Conservation (phyloP, 2,329 filamentous ascomycete species). For the Nigrograna mackinnonii region DNA sequence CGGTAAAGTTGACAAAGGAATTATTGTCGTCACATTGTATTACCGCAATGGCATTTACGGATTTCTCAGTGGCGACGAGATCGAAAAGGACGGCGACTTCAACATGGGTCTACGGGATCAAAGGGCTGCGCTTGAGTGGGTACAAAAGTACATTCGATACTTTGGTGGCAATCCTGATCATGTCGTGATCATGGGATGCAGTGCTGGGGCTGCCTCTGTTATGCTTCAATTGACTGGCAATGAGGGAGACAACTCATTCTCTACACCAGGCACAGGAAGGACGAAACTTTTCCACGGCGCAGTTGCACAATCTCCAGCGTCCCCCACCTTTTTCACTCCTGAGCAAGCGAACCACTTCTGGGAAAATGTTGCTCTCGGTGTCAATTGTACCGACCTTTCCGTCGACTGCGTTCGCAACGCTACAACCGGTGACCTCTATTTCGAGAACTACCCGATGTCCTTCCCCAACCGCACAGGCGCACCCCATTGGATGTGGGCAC, state of each 20-base stretch:
- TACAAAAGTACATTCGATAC: constrained; percentile 46
- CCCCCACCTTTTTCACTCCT: constrained; percentile 35
- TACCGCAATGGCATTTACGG: constrained; percentile 47
- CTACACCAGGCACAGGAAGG: constrained; percentile 28
- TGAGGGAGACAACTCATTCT: constrained; percentile 28
- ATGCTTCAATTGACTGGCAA: constrained; percentile 34
- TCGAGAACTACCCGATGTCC: constrained; percentile 36
- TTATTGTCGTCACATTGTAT: constrained; percentile 36
- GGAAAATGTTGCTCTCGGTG: constrained; percentile 29
- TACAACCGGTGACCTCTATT: constrained; percentile 31
- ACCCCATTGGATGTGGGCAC: constrained; percentile 40
- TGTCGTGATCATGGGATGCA: constrained; percentile 49
- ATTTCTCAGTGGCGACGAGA: constrained; percentile 47
- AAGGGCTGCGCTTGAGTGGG: constrained; percentile 44
- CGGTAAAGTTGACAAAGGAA: constrained; percentile 28
- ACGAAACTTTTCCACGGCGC: constrained; percentile 35
- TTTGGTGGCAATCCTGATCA: constrained; percentile 52
- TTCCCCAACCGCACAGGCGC: constrained; percentile 34
- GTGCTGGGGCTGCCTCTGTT: constrained; percentile 34
- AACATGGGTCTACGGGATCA: constrained; percentile 42
- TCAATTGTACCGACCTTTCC: constrained; percentile 33
- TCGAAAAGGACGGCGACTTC: constrained; percentile 39
- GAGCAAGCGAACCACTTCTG: constrained; percentile 35
- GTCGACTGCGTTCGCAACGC: constrained; percentile 27
- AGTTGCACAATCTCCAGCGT: constrained; percentile 33